A percentile compares a stretch with the other conserved stretches of the same genome.
Evolutionary conservation across 352 stramenopile genomes (phyloP).

Genomic region (Globisporangium sylvaticum): DNA sequence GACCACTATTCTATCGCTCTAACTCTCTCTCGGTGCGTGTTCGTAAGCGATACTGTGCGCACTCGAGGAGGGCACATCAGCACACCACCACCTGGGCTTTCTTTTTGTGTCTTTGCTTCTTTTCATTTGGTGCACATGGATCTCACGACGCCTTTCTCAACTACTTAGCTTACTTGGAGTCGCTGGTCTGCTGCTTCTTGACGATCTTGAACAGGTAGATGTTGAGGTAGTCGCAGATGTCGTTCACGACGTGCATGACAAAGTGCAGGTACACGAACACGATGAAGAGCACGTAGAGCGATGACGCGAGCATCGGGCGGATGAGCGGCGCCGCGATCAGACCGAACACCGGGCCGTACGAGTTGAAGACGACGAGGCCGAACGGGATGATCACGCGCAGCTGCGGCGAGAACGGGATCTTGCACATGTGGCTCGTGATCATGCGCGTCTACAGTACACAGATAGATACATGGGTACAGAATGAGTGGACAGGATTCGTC

Average conservation of each 20-base stretch:
- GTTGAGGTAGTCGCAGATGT: conserved; percentile 85
- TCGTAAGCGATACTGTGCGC: not conserved
- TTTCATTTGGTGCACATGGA: not conserved
- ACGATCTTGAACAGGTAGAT: conserved; percentile 83
- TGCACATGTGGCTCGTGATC: conserved; percentile 90
- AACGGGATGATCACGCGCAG: conserved; percentile 80
- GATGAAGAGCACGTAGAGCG: conserved; percentile 74
- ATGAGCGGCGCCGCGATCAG: conserved; percentile 48
- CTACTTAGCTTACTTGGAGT: conserved; percentile 12
- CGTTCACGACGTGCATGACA: conserved; percentile 72
- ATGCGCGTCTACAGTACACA: conserved; percentile 76
- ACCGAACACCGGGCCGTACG: conserved; percentile 49
- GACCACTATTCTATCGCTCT: conserved; percentile 5
- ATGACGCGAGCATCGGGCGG: conserved; percentile 60
- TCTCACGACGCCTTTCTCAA: too few species aligned
- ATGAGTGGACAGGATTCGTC: conserved; percentile 7
- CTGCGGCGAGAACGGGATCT: conserved; percentile 81
- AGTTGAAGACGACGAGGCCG: conserved; percentile 68
- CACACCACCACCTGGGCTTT: not conserved
- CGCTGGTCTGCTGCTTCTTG: conserved; percentile 27
- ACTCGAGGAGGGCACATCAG: not conserved
- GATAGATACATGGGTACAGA: conserved; percentile 2
- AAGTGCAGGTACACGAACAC: conserved; percentile 77
- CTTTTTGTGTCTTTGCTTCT: not conserved
- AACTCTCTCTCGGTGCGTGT: not conserved